Base-by-base conservation (phyloP, 148 eudicot species). In the Rhododendron ferrugineum region DNA sequence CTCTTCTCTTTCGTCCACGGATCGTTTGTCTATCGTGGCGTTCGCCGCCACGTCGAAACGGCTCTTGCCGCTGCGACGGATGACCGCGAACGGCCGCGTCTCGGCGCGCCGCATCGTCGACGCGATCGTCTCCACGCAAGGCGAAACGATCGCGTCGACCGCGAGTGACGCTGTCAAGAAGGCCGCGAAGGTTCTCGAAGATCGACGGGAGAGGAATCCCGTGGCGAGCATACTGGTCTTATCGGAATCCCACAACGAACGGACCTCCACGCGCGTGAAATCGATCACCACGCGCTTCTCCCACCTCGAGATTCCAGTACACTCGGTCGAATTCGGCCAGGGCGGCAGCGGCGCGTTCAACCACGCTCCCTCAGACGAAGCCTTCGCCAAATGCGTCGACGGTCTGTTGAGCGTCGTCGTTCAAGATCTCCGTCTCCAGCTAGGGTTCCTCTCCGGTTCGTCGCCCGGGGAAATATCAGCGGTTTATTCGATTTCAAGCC, bases 1-100 rank as follows among this genome's bases (percentile, higher is more conserved):
- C 1, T 88, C 92, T 0, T 94, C 98, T 1, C 94, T 96, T 37
- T 89, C 95, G 6, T 85, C 97, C 0, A 82, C 89, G n/a, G 99
- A 96, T 85, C 94, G 99, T 4, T 85, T 96, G 16, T 95, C 99
- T 1, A 90, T 96, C 73, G 98, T 96, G 7, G 95, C 92, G 0
- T 96, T 93, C 81, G 92, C 96, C 3, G 85, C 93, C 2, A 73
- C 84, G 6, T 92, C 99, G 1, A 93, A 93, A 80, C 87, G 99
- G 40, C 68, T 96, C 20, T 85, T 95, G 36, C 94, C 96, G 14
- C 85, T 96, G 8, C 84, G 93, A 7, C 87, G 98, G 20, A 96
- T 96, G 99, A 94, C 94, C 6, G 79, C 95, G 0, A 84, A 86
- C 0, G 99, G 99, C 13, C 85, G 88, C 18, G 85, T 94, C 34